These are phyloP conservation scores for Fusarium sarcochroum DNA, from an alignment of 2,329 filamentous ascomycete genomes.

Conservation along the genomic window DNA sequence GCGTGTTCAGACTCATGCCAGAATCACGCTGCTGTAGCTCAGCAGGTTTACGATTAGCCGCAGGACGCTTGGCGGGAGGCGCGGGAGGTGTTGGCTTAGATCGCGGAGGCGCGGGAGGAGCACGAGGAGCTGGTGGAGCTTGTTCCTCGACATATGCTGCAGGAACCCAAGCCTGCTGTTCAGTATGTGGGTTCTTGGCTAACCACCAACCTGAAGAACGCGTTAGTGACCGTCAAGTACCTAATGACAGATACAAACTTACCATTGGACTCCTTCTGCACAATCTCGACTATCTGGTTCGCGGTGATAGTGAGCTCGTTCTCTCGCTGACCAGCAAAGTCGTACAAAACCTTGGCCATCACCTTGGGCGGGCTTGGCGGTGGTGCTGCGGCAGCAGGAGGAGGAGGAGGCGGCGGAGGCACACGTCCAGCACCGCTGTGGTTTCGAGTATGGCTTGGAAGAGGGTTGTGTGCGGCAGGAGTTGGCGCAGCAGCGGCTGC, in stretches of 20 bases:
- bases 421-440: slow-evolving; percentile 66
- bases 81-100: slow-evolving; percentile 81
- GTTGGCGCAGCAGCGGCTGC: slow-evolving; percentile 21
- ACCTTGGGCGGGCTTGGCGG: slow-evolving; percentile 72
- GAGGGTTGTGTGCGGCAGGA: slow-evolving; percentile 43
- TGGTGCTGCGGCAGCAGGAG: slow-evolving; percentile 67
- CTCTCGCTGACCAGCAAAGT: slow-evolving; percentile 86
- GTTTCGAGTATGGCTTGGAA: slow-evolving; percentile 68
- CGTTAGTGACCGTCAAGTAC: slow-evolving; percentile 51
- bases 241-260: slow-evolving; percentile 54
- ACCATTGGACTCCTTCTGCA: slow-evolving; percentile 98
- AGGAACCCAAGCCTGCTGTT: slow-evolving; percentile 91
- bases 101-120: slow-evolving; percentile 75
- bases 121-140: slow-evolving; percentile 71
- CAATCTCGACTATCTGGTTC: slow-evolving; percentile 86
- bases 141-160: slow-evolving; percentile 94
- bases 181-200: slow-evolving; percentile 72
- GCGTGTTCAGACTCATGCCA: slow-evolving; percentile 72
- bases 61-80: slow-evolving; percentile 85
- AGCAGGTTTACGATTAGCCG: slow-evolving; percentile 78
- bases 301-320: slow-evolving; percentile 87
- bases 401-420: slow-evolving; percentile 77
- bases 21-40: slow-evolving; percentile 80
- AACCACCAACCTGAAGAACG: slow-evolving; percentile 88
- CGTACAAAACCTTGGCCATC: slow-evolving; percentile 91